Percentiles rank a stretch among this genome's conserved stretches.
Evolutionary conservation across 257 asterid genomes (phyloP).

Genomic region (Linderniella brevidens): DNA sequence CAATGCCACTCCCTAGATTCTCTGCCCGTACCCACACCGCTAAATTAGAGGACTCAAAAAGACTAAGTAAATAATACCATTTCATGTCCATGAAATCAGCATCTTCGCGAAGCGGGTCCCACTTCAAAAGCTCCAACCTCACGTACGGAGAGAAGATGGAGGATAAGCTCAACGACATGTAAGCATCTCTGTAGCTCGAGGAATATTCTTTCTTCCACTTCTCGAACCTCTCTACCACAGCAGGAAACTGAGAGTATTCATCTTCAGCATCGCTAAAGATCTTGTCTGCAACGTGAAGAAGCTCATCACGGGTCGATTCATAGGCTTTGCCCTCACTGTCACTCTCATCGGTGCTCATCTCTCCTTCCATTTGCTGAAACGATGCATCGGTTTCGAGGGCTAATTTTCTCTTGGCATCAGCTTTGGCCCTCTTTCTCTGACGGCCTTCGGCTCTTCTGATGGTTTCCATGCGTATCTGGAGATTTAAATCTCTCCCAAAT

Average conservation of each 20-base stretch:
- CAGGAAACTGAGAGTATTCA: slow-evolving; percentile 61
- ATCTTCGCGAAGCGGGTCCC: slow-evolving; percentile 93
- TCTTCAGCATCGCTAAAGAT: slow-evolving; percentile 79
- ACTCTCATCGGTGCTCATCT: slow-evolving; percentile 94
- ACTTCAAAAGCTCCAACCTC: slow-evolving; percentile 85
- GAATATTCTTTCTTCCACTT: slow-evolving; percentile 72
- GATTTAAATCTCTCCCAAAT: slow-evolving; percentile 69
- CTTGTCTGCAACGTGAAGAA: slow-evolving; percentile 68
- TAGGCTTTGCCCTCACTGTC: slow-evolving; percentile 76
- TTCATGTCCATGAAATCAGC: slow-evolving; percentile 74
- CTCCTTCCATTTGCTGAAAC: slow-evolving; percentile 67
- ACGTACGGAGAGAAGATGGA: slow-evolving; percentile 87
- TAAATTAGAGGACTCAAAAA: no score
- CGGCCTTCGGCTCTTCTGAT: slow-evolving; percentile 65
- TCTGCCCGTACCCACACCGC: no score
- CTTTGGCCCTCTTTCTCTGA: slow-evolving; percentile 40
- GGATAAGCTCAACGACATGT: slow-evolving; percentile 70
- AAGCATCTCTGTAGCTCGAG: slow-evolving; percentile 81
- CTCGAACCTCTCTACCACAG: slow-evolving; percentile 58
- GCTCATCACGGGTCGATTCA: slow-evolving; percentile 53
- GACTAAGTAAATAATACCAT: no score
- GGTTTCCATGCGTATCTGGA: slow-evolving; percentile 67
- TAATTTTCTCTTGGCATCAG: slow-evolving; percentile 51
- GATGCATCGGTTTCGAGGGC: slow-evolving; percentile 33
- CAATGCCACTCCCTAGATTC: no score